These are phyloP conservation scores for Pistacia atlantica DNA, from an alignment of 345 rosid genomes.

Conservation along the genomic window DNA sequence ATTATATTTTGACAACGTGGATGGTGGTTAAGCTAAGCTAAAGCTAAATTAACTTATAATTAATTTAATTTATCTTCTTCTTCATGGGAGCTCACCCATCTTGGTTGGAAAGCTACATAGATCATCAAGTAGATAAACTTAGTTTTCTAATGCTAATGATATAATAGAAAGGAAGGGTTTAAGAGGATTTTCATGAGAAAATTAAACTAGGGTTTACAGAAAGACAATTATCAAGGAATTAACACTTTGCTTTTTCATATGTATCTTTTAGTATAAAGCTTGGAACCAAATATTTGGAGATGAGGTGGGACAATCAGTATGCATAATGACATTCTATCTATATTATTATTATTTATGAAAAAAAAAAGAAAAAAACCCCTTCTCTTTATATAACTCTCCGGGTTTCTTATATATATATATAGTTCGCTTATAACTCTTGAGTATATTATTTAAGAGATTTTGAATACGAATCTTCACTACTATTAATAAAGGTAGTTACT, in stretches of 20 bases:
- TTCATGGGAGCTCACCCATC: constrained; percentile 9
- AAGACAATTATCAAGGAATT: constrained; percentile 12
- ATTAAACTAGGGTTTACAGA: background rate
- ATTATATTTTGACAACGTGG: constrained; percentile 24
- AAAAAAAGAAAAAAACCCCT: background rate
- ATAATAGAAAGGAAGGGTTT: constrained; percentile 13
- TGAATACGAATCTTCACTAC: too few relatives aligned
- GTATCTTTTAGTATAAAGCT: background rate
- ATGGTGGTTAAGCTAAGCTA: constrained; percentile 16
- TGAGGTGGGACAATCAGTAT: background rate
- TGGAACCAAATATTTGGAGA: background rate
- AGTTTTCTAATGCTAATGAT: constrained; percentile 5
- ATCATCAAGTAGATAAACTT: background rate
- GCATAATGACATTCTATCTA: constrained; percentile 19
- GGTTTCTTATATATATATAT: background rate
- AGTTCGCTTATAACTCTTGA: too few relatives aligned
- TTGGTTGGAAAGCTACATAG: background rate
- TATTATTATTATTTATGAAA: background rate
- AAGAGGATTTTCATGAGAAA: background rate
- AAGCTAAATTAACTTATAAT: background rate
- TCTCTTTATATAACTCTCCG: background rate
- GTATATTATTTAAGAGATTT: too few relatives aligned
- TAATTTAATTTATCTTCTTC: constrained; percentile 5
- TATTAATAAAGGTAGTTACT: too few relatives aligned
- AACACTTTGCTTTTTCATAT: background rate